phyloP scores from a whole-genome alignment of 164 flowering plant species.

The Hamamelis virginiana region DNA sequence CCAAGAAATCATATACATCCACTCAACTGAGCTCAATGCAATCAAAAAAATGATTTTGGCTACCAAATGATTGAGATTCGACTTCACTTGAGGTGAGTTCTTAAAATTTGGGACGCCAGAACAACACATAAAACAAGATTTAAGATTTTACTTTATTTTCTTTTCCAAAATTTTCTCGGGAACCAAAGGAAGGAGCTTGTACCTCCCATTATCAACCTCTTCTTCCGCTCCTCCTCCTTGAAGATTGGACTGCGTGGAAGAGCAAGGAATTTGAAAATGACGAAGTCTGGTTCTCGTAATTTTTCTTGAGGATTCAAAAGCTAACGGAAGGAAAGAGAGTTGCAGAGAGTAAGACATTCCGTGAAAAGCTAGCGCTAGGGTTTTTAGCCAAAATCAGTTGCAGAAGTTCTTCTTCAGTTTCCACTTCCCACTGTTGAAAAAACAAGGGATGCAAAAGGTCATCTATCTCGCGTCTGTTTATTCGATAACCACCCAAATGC shows the following conservation, averaged over 20 bases:
- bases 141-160: too few relatives aligned
- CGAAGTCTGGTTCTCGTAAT: background rate
- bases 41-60: too few relatives aligned
- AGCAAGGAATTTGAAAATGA: constrained; percentile 15
- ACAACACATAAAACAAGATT: too few relatives aligned
- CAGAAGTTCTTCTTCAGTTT: background rate
- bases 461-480: background rate
- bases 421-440: background rate
- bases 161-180: background rate
- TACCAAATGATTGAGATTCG: too few relatives aligned
- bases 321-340: constrained; percentile 16
- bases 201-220: constrained; percentile 20
- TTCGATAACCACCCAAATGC: too few relatives aligned
- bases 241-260: constrained; percentile 16
- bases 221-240: constrained; percentile 18
- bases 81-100: too few relatives aligned
- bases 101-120: too few relatives aligned
- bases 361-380: background rate
- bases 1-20: too few relatives aligned
- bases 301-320: constrained; percentile 14
- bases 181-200: background rate
- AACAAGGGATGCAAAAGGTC: background rate
- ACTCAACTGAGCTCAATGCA: too few relatives aligned
- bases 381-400: background rate
- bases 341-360: constrained; percentile 26